Base-by-base conservation (phyloP, 192 early-diverging fungal genomes). In the Coemansia sp. region DNA sequence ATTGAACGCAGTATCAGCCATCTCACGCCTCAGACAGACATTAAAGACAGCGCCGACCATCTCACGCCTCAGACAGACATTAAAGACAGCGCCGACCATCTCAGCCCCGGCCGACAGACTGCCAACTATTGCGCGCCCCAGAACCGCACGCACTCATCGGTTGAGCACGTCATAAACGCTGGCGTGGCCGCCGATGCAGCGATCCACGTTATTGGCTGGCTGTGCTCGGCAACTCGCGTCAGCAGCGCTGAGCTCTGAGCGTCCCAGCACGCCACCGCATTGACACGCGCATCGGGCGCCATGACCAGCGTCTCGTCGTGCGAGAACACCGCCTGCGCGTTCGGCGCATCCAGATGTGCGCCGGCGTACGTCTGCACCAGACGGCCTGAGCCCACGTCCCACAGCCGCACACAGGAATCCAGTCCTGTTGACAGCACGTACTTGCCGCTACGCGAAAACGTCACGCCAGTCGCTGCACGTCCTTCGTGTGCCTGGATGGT, bases 401-500 rank as follows among this genome's bases (percentile, higher is more conserved):
- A 98, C 48, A 96, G 73, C 62, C 86, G 83, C 10, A 85, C 78
- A 3, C 74, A 38, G 3, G 89, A 91, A 74, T 98, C 94, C 17
- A 82, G 72, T 1, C 95, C 95, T 4, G 87, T 89, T 0, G 90
- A 87, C 37, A 98, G 68, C 20, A 95, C 57, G 62, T 90, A 94
- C 40, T 86, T 85, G 25, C 85, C 83, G 77, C 86, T 91, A 56
- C 84, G 85, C 11, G 94, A 90, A 46, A 96, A 89, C 22, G 78
- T 59, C 0, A 90, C 87, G n/a, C 82, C 87, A 3, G 89, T 89
- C 2, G 89, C 94, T 3, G 87, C 69, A 12, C 72, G 74, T 4
- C 92, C 93, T 25, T 81, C 83, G 71, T 98, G 96, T 0, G 92
- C 96, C 59, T 82, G 74, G 21, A 98, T 86, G 2, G 90, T 91